A percentile compares a stretch with the other conserved stretches of the same genome.
Evolutionary conservation across 148 eudicot genomes (phyloP).

Genomic region (Chenopodium formosanum): DNA sequence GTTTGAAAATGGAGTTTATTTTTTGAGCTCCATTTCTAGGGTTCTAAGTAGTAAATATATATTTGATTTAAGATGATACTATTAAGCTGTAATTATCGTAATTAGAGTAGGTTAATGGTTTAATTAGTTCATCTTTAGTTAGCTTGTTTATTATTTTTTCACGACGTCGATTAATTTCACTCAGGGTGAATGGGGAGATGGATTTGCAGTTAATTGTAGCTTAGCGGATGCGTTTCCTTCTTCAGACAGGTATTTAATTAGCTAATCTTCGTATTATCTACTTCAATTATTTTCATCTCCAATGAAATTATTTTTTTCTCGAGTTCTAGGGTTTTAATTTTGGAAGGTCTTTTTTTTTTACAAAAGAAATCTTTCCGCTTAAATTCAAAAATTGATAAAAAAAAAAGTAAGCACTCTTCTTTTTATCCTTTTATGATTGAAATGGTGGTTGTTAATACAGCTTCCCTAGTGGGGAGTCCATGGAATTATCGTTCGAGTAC

Average conservation of each 20-base stretch:
- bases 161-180: constrained; percentile 18
- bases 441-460: constrained; percentile 6
- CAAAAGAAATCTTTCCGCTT: background rate
- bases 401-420: too few species aligned
- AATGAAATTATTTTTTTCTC: background rate
- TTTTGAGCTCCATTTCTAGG: constrained; percentile 13
- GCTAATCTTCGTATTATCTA: background rate
- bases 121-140: background rate
- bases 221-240: constrained; percentile 28
- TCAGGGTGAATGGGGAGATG: constrained; percentile 40
- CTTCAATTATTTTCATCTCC: constrained; percentile 4
- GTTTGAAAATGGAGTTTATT: constrained; percentile 3
- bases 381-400: constrained; percentile 5
- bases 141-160: background rate
- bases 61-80: background rate
- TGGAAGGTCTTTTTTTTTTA: background rate
- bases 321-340: constrained; percentile 16
- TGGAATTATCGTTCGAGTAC: constrained; percentile 35
- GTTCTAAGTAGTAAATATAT: background rate
- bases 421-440: background rate
- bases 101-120: background rate
- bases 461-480: constrained; percentile 24
- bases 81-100: background rate
- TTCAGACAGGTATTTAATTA: constrained; percentile 43
- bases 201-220: constrained; percentile 31